phyloP scores from a whole-genome alignment of 257 asterid genomes.

The Jacaranda copaia region DNA sequence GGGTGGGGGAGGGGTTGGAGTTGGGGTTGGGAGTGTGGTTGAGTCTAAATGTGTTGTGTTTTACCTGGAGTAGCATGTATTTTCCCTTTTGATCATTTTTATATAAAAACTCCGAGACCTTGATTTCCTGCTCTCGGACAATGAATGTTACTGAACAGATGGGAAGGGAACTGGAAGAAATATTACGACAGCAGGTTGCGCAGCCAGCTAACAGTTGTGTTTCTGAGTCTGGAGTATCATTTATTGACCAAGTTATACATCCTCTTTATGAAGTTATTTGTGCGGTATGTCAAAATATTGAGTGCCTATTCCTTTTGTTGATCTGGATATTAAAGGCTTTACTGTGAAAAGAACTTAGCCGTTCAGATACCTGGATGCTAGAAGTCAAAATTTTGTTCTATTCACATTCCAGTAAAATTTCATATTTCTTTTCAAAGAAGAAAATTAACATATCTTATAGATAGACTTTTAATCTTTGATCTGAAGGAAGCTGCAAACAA shows the following conservation, averaged over 20 bases:
- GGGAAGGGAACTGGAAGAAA: conserved; percentile 93
- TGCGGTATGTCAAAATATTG: conserved; percentile 67
- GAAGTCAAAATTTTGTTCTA: conserved; percentile 11
- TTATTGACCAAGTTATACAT: conserved; percentile 81
- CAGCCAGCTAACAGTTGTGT: conserved; percentile 91
- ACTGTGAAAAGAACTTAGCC: background rate
- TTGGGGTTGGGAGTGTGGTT: background rate
- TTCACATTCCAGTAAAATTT: background rate
- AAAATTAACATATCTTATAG: conserved; percentile 12
- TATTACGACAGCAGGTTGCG: conserved; percentile 67
- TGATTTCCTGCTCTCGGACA: conserved; percentile 31
- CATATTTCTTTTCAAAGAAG: background rate
- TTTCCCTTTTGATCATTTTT: conserved; percentile 7
- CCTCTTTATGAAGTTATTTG: conserved; percentile 88
- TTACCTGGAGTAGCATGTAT: conserved; percentile 7
- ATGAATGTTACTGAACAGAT: conserved; percentile 64
- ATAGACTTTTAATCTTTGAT: conserved; percentile 32
- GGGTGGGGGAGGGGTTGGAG: no score
- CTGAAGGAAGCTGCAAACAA: conserved; percentile 92
- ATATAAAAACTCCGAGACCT: conserved; percentile 13
- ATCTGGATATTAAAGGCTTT: conserved; percentile 6
- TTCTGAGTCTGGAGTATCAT: conserved; percentile 80
- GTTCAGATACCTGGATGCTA: conserved; percentile 8
- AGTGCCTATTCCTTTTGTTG: conserved; percentile 29
- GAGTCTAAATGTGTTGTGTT: background rate